Conservation (phyloP, 2,329 filamentous ascomycete species). For the Endothia cerciana region DNA sequence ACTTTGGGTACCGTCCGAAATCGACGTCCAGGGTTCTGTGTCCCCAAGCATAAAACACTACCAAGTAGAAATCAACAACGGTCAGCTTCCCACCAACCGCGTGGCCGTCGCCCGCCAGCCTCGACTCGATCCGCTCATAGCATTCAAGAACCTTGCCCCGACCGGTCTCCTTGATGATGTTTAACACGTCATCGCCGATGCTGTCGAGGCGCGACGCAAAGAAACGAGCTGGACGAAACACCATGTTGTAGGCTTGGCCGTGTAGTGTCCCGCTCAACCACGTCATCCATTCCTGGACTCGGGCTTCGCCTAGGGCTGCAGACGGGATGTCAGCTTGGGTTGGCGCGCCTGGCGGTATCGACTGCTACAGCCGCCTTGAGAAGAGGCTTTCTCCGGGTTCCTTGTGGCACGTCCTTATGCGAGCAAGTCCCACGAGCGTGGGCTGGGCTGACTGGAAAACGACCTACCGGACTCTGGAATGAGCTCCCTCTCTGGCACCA, state of each 20-base stretch:
- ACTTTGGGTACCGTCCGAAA: neutral
- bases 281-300: conserved; percentile 38
- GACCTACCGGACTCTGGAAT: neutral
- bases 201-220: conserved; percentile 29
- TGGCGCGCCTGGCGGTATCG: neutral
- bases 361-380: neutral
- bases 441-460: neutral
- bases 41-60: conserved; percentile 1
- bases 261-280: conserved; percentile 42
- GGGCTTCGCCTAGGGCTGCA: conserved; percentile 32
- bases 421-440: no score
- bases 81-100: conserved; percentile 31
- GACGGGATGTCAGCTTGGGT: neutral
- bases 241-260: conserved; percentile 35
- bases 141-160: conserved; percentile 26
- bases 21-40: neutral
- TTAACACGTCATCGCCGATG: conserved; percentile 30
- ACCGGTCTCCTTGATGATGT: conserved; percentile 32
- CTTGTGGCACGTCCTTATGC: neutral
- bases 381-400: neutral
- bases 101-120: conserved; percentile 18
- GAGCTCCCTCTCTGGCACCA: neutral
- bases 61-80: conserved; percentile 30
- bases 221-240: conserved; percentile 36
- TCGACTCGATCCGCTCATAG: conserved; percentile 25